Conservation (phyloP, 202 grass and related monocot genomes). For the Schoenoplectus triqueter region DNA sequence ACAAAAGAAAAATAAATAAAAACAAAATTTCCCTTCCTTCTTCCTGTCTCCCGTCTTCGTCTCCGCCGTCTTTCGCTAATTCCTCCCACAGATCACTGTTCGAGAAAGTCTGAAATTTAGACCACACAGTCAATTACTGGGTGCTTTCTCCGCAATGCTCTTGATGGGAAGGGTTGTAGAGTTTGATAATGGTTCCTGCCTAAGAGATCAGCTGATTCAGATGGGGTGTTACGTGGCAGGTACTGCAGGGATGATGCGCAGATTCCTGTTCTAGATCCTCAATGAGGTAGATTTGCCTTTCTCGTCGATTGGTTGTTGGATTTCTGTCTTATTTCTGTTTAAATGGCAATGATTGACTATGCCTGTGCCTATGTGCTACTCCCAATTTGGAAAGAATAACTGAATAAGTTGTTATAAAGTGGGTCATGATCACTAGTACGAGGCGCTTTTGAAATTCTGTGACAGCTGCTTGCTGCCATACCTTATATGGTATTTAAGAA, state of each 20-base stretch:
- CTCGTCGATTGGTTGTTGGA: not conserved
- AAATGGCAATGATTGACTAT: not conserved
- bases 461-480: not conserved
- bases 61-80: not conserved
- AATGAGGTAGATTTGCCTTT: constrained; percentile 21
- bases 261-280: not conserved
- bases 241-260: not conserved
- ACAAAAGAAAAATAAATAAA: too few species aligned
- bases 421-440: not conserved
- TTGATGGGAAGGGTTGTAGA: not conserved
- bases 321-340: not conserved
- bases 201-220: not conserved
- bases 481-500: not conserved
- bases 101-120: not conserved
- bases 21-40: not conserved
- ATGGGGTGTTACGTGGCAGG: not conserved
- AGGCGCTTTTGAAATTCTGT: not conserved
- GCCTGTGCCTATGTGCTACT: not conserved
- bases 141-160: not conserved
- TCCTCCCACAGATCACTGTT: not conserved
- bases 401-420: not conserved
- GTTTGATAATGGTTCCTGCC: not conserved
- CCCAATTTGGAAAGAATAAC: not conserved
- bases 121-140: not conserved
- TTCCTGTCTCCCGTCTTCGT: not conserved